Evolutionary conservation across 169 alveolate genomes (phyloP).

Genomic region (Plasmodium malariae): DNA sequence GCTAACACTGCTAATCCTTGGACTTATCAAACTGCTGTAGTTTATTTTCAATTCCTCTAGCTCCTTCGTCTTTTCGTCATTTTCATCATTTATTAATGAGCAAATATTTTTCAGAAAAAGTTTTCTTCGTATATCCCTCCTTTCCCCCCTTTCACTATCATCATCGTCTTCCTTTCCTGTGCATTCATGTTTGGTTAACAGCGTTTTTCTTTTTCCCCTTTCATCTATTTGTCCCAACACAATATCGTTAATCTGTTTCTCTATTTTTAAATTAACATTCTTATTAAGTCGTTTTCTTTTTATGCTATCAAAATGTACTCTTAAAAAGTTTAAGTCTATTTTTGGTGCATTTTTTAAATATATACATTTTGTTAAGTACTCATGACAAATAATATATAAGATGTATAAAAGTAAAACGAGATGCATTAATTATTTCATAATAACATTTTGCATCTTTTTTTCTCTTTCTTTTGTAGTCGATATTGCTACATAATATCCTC

Average conservation of each 20-base stretch:
- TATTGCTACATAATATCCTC: too few relatives aligned
- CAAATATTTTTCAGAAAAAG: slow-evolving; percentile 22
- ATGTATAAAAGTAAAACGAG: background rate
- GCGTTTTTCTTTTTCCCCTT: background rate
- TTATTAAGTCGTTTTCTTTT: slow-evolving; percentile 1
- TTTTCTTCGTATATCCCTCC: background rate
- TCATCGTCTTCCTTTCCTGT: background rate
- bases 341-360: background rate
- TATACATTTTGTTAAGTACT: background rate
- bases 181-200: background rate
- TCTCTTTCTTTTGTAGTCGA: too few relatives aligned
- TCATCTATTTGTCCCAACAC: background rate
- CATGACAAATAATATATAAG: too few relatives aligned
- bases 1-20: background rate
- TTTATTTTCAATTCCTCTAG: slow-evolving; percentile 16
- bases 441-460: too few relatives aligned
- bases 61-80: slow-evolving; percentile 27
- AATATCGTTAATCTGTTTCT: slow-evolving; percentile 3
- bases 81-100: slow-evolving; percentile 21
- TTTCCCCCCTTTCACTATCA: background rate
- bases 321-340: background rate
- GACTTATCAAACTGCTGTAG: too few relatives aligned
- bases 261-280: slow-evolving; percentile 9
- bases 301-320: background rate
- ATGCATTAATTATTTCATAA: background rate